Conservation (phyloP, 2,329 filamentous ascomycete species). For the Alternaria incomplexa region DNA sequence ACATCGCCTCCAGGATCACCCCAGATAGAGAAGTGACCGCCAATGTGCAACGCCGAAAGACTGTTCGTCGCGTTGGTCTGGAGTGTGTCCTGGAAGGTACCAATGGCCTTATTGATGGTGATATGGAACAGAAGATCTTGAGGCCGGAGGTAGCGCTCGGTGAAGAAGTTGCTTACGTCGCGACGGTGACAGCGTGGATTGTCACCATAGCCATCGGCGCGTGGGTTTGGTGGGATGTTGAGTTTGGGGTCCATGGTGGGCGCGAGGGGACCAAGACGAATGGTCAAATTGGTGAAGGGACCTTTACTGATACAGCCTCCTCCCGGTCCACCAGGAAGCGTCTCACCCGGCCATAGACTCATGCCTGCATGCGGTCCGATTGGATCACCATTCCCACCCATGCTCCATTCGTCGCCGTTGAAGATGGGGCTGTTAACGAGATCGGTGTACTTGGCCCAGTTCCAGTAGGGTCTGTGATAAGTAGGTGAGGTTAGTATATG, state of each 20-base stretch:
- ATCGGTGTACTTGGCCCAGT: constrained; percentile 60
- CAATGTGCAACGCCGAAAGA: constrained; percentile 48
- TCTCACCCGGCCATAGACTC: constrained; percentile 21
- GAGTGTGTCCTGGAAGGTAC: constrained; percentile 34
- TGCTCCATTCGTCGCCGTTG: constrained; percentile 59
- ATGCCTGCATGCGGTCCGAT: constrained; percentile 21
- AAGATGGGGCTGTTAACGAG: constrained; percentile 59
- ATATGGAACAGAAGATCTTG: constrained; percentile 33
- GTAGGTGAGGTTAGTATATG: background rate
- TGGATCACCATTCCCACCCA: constrained; percentile 56
- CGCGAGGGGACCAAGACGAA: constrained; percentile 57
- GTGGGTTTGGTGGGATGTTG: constrained; percentile 42
- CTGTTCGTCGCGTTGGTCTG: constrained; percentile 19
- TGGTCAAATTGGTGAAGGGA: constrained; percentile 55
- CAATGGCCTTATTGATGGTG: constrained; percentile 25
- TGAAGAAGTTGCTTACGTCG: constrained; percentile 41
- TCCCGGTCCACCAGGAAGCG: constrained; percentile 57
- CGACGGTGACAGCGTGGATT: constrained; percentile 42
- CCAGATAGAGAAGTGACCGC: constrained; percentile 54
- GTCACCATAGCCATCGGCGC: constrained; percentile 33
- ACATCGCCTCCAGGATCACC: constrained; percentile 55
- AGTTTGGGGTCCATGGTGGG: constrained; percentile 37
- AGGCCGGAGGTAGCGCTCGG: constrained; percentile 17
- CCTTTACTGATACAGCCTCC: constrained; percentile 63
- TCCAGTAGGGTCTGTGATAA: constrained; percentile 54